Evolutionary conservation across 2,329 filamentous ascomycete genomes (phyloP).

Genomic region (Pyricularia pennisetigena): DNA sequence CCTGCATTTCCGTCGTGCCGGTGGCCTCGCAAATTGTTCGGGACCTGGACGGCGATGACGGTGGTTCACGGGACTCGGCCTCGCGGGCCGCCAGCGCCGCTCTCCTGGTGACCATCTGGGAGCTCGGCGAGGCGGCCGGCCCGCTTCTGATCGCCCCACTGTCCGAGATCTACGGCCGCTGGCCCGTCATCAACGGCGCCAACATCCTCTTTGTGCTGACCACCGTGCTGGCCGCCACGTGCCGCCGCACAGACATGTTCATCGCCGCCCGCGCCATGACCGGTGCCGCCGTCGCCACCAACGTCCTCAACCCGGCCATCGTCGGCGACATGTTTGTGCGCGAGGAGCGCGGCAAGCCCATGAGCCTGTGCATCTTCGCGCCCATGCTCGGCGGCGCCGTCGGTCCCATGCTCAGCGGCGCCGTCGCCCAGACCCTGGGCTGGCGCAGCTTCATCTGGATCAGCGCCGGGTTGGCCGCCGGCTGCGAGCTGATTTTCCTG

Average conservation of each 20-base stretch:
- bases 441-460: conserved; percentile 24
- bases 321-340: conserved; percentile 55
- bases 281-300: conserved; percentile 52
- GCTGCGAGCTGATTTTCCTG: conserved; percentile 14
- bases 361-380: conserved; percentile 23
- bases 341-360: conserved; percentile 40
- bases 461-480: conserved; percentile 13
- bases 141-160: conserved; percentile 52
- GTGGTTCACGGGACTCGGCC: conserved; percentile 20
- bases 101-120: conserved; percentile 61
- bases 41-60: conserved; percentile 29
- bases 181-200: conserved; percentile 41
- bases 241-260: conserved; percentile 42
- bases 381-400: conserved; percentile 21
- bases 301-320: conserved; percentile 52
- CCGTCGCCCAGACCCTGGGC: conserved; percentile 18
- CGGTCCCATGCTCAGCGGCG: conserved; percentile 22
- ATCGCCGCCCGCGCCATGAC: conserved; percentile 58
- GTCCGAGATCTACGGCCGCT: conserved; percentile 49
- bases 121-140: conserved; percentile 55
- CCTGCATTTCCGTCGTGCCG: conserved; percentile 45
- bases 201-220: conserved; percentile 40
- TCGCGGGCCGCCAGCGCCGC: conserved; percentile 33
- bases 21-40: conserved; percentile 39
- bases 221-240: conserved; percentile 24